Evolutionary conservation across 768 basidiomycete species (phyloP).

Genomic region (Coprinopsis cinerea): DNA sequence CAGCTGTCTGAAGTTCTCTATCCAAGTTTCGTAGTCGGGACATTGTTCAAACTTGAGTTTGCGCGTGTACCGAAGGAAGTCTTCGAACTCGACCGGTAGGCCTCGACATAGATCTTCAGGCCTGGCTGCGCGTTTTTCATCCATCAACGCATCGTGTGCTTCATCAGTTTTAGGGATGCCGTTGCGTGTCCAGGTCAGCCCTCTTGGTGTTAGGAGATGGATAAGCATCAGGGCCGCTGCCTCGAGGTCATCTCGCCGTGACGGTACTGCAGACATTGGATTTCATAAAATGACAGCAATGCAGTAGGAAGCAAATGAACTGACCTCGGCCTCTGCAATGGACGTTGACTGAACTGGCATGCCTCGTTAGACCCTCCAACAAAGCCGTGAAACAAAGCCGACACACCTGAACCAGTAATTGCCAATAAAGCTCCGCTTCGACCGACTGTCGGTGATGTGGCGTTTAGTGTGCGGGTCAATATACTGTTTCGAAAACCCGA

Average conservation of each 20-base stretch:
- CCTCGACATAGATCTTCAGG: conserved; percentile 67
- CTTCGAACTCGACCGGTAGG: conserved; percentile 67
- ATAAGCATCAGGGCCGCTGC: conserved; percentile 75
- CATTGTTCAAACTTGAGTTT: conserved; percentile 60
- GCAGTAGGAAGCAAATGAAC: background rate
- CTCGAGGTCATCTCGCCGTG: conserved; percentile 75
- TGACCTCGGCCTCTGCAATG: conserved; percentile 73
- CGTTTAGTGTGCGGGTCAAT: conserved; percentile 57
- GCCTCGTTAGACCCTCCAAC: too few relatives aligned
- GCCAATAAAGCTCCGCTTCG: conserved; percentile 70
- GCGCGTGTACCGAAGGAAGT: conserved; percentile 68
- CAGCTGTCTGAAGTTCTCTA: conserved; percentile 57
- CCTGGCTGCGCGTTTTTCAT: conserved; percentile 52
- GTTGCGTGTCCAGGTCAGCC: conserved; percentile 73
- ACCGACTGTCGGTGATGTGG: conserved; percentile 68
- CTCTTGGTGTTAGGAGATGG: conserved; percentile 70
- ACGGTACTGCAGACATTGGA: conserved; percentile 47
- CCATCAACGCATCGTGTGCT: conserved; percentile 57
- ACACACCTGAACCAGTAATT: conserved; percentile 77
- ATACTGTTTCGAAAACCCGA: conserved; percentile 77
- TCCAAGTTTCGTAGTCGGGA: conserved; percentile 66
- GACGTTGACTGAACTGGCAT: conserved; percentile 55
- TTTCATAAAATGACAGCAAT: background rate
- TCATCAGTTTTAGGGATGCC: conserved; percentile 70
- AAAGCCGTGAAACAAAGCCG: too few relatives aligned